Conservation (phyloP, 768 basidiomycete genomes). For the Boletus sp. region DNA sequence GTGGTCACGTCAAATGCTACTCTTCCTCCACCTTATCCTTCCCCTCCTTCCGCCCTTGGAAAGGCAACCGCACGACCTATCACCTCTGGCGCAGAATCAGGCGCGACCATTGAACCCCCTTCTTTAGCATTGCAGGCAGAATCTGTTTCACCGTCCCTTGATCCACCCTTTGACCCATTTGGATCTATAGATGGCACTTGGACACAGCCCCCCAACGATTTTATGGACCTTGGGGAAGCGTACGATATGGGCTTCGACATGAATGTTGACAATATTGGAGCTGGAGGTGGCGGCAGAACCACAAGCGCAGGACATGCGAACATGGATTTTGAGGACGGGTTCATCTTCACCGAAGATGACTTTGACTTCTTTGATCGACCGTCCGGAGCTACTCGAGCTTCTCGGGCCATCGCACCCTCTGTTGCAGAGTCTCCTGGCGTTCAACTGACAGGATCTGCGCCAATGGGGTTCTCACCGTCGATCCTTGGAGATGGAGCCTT, state of each 20-base stretch:
- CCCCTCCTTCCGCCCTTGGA: conserved; percentile 51
- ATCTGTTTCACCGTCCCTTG: conserved; percentile 20
- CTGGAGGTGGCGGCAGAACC: conserved; percentile 26
- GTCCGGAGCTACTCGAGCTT: conserved; percentile 26
- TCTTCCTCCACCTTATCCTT: conserved; percentile 47
- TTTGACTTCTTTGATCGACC: conserved; percentile 84
- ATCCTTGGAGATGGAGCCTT: conserved; percentile 31
- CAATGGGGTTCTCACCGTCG: conserved; percentile 36
- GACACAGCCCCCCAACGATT: conserved; percentile 34
- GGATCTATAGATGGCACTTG: conserved; percentile 40
- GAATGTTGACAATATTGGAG: conserved; percentile 37
- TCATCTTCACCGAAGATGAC: conserved; percentile 75
- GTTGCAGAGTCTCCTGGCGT: conserved; percentile 25
- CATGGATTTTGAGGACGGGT: conserved; percentile 57
- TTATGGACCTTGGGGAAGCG: conserved; percentile 37
- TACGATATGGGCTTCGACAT: conserved; percentile 52
- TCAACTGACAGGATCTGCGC: conserved; percentile 34
- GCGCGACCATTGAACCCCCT: conserved; percentile 15
- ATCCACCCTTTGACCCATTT: conserved; percentile 44
- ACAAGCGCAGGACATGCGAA: conserved; percentile 28
- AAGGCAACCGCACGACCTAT: conserved; percentile 14
- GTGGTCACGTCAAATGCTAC: conserved; percentile 18
- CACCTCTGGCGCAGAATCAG: conserved; percentile 21
- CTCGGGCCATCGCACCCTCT: conserved; percentile 17
- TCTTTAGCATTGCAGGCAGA: conserved; percentile 11